Evolutionary conservation across 345 rosid genomes (phyloP), one percentile per base, ranked within the genome.

Genomic region (Populus davidiana): DNA sequence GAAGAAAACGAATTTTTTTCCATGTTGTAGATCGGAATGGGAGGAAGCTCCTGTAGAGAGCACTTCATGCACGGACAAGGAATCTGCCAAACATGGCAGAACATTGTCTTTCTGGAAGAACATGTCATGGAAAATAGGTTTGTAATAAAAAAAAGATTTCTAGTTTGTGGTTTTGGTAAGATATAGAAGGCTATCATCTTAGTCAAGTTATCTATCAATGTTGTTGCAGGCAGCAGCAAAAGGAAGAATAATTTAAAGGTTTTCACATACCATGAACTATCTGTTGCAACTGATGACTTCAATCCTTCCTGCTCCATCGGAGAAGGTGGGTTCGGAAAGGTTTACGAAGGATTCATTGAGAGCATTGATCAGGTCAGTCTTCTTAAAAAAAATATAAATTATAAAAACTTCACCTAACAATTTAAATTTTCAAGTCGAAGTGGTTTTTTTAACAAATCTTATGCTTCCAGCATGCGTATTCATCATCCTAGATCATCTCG

Each of bases 321-420:
- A 11, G 91, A 89, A 87, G 97, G 97, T 56, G 97, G 97, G 69
- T 88, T 86, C 6, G 91, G 92, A 65, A 81, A 85, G 64, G 92
- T 92, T 25, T 90, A 87, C 77, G 87, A 79, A 82, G 97, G 91
- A 59, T 79, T 82, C 66, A 75, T 92, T 49, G 80, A 64, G 29
- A 76, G 72, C 69, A 71, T 78, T 36, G 81, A 83, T 70, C 69
- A 67, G 62, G 73, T 78, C 10, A 35, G 44, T 50, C 11, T 41
- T 41, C 13, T 41, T 41, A 10, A 13, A 41, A 3, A 41, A 9
- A 10, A 41, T 41, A 41, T 41, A 41, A 2, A 41, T 41, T 0
- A 41, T 41, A 41, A 33, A 33, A 0, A 33, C 35, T 5, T 33
- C 35, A 41, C 0, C 0, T 2, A 2, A 41, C 2, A 41, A 3